Evolutionary conservation across 176 grass and related monocot genomes (phyloP), one percentile per base, ranked within the genome.

Genomic region (Oryza meridionalis): DNA sequence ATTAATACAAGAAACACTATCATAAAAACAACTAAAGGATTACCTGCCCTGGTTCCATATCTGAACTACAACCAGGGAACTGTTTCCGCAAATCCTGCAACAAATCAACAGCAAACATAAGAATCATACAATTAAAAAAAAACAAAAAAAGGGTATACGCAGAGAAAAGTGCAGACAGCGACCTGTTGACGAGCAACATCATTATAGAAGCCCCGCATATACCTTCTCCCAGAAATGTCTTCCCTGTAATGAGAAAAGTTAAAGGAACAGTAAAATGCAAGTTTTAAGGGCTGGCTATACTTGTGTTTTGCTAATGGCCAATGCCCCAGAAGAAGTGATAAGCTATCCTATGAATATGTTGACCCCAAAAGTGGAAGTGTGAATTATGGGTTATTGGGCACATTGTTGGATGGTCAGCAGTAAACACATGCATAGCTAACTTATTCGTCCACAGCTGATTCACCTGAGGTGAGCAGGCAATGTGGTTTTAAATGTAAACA

Each of bases 131-230:
- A 42, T 9, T 69, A 43, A n/a, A 26, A 26, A 45, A 66, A 42
- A 51, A 9, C 25, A 80, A 79, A 14, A 73, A 71, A 44, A 31
- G 29, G 3, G 16, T 51, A 71, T 4, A 25, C 2, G 21, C 8
- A 1, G 3, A 29, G 0, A 44, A 1, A 37, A 24, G 25, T 63
- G 40, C 9, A 3, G 75, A 68, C 3, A 66, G 11, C 51, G 11
- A 94, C 92, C 92, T 98, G 95, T 29, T 95, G 90, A 67, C 32
- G 89, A 79, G 86, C 86, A 65, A 98, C 95, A 42, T 91, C 82
- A 27, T 86, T 86, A 31, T 93, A 94, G 33, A 91, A 94, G 32
- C 44, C 62, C 12, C 86, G 67, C 76, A 98, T 91, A 68, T 81
- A 88, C 32, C 88, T 93, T 93, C 63, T 86, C 58, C 92, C 85